Percentiles rank a stretch among this genome's conserved stretches.
These are phyloP conservation scores for Crithidia sp. DNA, from an alignment of 208 protist genomes.

Conservation along the genomic window DNA sequence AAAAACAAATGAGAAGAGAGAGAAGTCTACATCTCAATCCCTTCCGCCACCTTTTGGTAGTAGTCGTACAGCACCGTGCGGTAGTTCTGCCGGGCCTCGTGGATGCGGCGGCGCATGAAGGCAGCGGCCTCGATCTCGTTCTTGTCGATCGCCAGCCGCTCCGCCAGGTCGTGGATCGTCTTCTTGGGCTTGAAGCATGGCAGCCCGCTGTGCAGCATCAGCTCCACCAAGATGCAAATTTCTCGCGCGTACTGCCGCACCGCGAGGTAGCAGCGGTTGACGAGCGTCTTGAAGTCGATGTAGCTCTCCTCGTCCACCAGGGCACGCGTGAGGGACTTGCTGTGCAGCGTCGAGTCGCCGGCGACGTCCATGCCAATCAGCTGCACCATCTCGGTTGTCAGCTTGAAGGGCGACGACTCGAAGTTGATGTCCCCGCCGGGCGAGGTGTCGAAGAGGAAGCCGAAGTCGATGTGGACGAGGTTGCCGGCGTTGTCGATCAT, in stretches of 20 bases:
- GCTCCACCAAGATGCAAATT: constrained; percentile 83
- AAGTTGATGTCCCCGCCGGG: constrained; percentile 96
- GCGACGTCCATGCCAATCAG: constrained; percentile 89
- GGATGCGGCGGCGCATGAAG: constrained; percentile 83
- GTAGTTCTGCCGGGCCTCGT: constrained; percentile 80
- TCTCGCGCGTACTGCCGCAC: constrained; percentile 81
- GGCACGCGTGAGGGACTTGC: constrained; percentile 58
- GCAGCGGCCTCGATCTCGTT: constrained; percentile 79
- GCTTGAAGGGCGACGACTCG: constrained; percentile 94
- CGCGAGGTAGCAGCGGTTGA: constrained; percentile 85
- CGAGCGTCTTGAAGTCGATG: constrained; percentile 78
- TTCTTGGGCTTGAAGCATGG: constrained; percentile 89
- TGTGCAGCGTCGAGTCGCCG: constrained; percentile 56
- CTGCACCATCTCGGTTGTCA: constrained; percentile 92
- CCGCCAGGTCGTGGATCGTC: constrained; percentile 76
- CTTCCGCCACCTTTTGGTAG: constrained; percentile 84
- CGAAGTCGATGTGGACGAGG: constrained; percentile 98
- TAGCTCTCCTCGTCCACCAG: constrained; percentile 88
- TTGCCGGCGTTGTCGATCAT: constrained; percentile 91
- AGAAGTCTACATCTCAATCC: constrained; percentile 64
- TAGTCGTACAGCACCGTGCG: constrained; percentile 84
- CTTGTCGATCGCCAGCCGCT: constrained; percentile 74
- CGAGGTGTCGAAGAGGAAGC: constrained; percentile 96
- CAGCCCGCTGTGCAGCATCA: constrained; percentile 87
- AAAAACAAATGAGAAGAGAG: background rate